Evolutionary conservation across 1,284 basidiomycete species (phyloP), one percentile per base, ranked within the genome.

Genomic region (Gomphus sp.): DNA sequence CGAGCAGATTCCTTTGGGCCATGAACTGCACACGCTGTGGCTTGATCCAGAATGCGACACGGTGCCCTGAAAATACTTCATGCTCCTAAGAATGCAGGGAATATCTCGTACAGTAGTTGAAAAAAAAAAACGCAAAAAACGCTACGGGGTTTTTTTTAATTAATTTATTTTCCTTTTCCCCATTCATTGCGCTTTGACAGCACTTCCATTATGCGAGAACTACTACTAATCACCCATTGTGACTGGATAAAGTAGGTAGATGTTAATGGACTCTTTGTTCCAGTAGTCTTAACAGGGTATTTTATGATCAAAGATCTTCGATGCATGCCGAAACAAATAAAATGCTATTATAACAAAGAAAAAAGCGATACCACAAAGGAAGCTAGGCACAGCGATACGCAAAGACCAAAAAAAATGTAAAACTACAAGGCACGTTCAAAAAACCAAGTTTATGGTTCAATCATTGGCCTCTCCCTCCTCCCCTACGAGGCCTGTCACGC

Each of bases 21-120:
- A 70, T 53, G 71, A 75, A 18, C 36, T 59, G 34, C 7, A 9
- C 18, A 48, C 41, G 4, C 33, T 59, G 34, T 81, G 79, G 79
- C 66, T 80, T 47, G 72, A 73, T 10, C 71, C 73, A n/a, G 74
- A 75, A 34, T 72, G 70, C 43, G 75, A 72, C 62, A 77, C 74
- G 4, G 64, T 80, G 45, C 73, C 75, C 12, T 76, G 76, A 2
- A 80, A 80, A 64, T 80, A 78, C 62, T 79, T 79, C 64, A 69
- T 80, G 67, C 73, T 78, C 28, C 80, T 80, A 78, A 70, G 78
- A 56, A 74, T 79, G 72, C 73, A 75, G 43, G 76, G 74, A 49
- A 76, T 77, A 74, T 77, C 76, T 69, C 70, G 78, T 4, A 59
- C 44, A 2, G 58, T 55, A 36, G 47, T n/a, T n/a, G n/a, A n/a